These are phyloP conservation scores for Starmerella powellii DNA, from an alignment of 805 yeast species.

Conservation along the genomic window DNA sequence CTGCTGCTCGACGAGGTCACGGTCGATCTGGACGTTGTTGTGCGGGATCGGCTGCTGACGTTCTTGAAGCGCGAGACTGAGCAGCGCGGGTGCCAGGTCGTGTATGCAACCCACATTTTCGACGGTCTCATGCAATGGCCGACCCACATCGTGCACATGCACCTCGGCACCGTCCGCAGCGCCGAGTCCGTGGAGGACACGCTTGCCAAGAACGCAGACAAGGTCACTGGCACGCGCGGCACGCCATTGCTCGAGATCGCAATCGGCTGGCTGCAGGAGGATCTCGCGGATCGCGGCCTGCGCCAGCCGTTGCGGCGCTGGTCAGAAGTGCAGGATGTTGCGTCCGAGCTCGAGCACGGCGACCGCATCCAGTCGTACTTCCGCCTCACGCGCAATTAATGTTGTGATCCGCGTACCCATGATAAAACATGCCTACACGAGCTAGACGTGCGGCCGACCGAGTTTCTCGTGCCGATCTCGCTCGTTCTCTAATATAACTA, in stretches of 20 bases:
- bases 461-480: no score
- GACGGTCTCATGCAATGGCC: constrained; percentile 94
- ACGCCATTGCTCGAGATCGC: constrained; percentile 30
- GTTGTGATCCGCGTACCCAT: no score
- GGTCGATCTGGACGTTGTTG: constrained; percentile 89
- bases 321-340: constrained; percentile 39
- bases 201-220: constrained; percentile 19
- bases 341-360: constrained; percentile 23
- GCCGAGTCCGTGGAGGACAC: constrained; percentile 17
- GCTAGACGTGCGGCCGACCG: no score
- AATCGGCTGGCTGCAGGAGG: constrained; percentile 30
- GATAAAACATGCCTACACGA: no score
- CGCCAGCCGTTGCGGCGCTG: constrained; percentile 30
- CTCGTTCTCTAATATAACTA: no score
- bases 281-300: constrained; percentile 41
- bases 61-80: constrained; percentile 67
- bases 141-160: constrained; percentile 65
- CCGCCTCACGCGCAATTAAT: constrained; percentile 23
- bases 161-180: constrained; percentile 44
- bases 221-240: constrained; percentile 16
- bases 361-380: constrained; percentile 25
- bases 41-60: constrained; percentile 57
- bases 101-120: constrained; percentile 91
- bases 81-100: constrained; percentile 57
- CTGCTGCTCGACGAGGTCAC: constrained; percentile 91